Base-by-base conservation (phyloP, 345 rosid species). In the Camelina laxa region DNA sequence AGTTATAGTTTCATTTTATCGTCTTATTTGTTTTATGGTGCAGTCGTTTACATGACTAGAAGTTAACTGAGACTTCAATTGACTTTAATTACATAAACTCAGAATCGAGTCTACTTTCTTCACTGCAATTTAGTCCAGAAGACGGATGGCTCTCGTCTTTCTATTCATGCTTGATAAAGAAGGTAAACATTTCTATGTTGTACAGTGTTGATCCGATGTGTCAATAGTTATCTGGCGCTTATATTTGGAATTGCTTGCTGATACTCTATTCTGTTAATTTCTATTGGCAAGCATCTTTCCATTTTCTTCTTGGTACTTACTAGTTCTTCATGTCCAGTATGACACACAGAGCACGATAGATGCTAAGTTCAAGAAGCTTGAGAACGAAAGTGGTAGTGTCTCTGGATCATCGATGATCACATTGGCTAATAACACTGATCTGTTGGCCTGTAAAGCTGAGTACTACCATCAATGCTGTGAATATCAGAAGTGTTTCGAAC, bases 401-500 rank as follows among this genome's bases (percentile, higher is more conserved):
- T 79, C 86, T 41, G 85, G 87, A 74, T 77, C 81, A 56, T 86
- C 88, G 67, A 84, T 87, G 71, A 65, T 76, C 71, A 82, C 87
- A 27, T 78, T 90, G 81, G 88, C 84, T 81, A 86, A 84, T 67
- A 88, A 90, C 75, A 83, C 88, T 68, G 99, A 92, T 87, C 88
- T 92, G 67, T 81, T 92, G 85, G 87, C 93, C 57, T 89, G 99
- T 80, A 90, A 95, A 88, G 99, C 98, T 75, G 98, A 92, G 80
- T 95, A 90, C 85, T 90, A 90, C 78, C 93, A 90, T 85, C 98
- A 95, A 69, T 86, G 90, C 78, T 97, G 99, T 73, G 94, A 95
- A 87, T 89, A 89, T 80, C 86, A 95, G 73, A 92, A 92, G 80
- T 92, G 99, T 77, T 95, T 92, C 64, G 98, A 89, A 63, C 81